Percentiles rank a stretch among this genome's conserved stretches.
phyloP scores from a whole-genome alignment of 805 yeast genomes.

The Cyberlindnera maritima region DNA sequence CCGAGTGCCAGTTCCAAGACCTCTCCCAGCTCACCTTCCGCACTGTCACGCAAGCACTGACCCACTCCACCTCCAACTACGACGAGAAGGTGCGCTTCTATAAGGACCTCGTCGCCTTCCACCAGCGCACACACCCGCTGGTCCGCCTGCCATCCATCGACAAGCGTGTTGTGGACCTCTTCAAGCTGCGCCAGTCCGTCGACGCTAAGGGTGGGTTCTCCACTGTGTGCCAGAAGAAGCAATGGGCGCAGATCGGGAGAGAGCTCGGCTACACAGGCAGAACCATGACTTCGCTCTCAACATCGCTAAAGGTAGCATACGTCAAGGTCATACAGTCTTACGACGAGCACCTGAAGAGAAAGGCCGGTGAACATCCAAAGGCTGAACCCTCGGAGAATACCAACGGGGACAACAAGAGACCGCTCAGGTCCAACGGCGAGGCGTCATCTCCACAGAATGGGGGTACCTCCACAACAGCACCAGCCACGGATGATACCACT shows the following conservation, averaged over 20 bases:
- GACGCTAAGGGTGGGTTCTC: conserved; percentile 64
- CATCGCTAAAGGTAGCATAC: conserved; percentile 62
- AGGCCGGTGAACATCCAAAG: background rate
- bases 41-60: conserved; percentile 46
- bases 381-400: conserved; percentile 7
- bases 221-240: conserved; percentile 58
- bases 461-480: too few relatives aligned
- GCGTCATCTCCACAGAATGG: background rate
- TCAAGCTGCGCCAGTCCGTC: conserved; percentile 55
- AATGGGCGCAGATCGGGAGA: conserved; percentile 83
- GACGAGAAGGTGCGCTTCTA: conserved; percentile 47
- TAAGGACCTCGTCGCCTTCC: conserved; percentile 42
- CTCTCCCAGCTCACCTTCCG: conserved; percentile 51
- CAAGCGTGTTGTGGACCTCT: conserved; percentile 63
- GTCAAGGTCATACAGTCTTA: conserved; percentile 39
- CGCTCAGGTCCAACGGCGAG: conserved; percentile 1
- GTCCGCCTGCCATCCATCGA: conserved; percentile 63
- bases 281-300: conserved; percentile 67
- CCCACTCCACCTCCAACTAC: conserved; percentile 38
- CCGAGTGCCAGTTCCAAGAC: conserved; percentile 32
- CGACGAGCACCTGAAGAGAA: conserved; percentile 22
- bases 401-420: conserved; percentile 17
- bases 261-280: conserved; percentile 76
- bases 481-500: too few relatives aligned
- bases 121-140: conserved; percentile 30